A percentile compares a stretch with the other conserved stretches of the same genome.
Conservation (phyloP, 768 basidiomycete species). For the Mycena floridula region DNA sequence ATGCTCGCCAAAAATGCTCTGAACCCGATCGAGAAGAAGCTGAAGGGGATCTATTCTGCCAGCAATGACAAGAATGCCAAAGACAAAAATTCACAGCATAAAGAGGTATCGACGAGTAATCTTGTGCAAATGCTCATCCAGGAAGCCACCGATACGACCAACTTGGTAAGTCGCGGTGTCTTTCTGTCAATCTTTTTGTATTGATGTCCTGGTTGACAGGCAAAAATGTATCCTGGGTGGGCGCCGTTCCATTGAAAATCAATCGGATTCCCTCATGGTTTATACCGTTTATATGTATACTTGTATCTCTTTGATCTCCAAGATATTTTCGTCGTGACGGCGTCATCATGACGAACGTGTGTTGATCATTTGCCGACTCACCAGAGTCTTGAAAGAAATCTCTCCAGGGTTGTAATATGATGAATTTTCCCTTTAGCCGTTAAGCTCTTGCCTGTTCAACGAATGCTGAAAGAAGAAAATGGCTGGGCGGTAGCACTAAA, state of each 20-base stretch:
- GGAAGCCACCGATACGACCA: conserved; percentile 70
- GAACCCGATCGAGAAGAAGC: conserved; percentile 76
- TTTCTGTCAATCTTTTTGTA: conserved; percentile 6
- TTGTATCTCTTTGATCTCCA: too few species aligned
- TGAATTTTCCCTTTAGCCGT: too few species aligned
- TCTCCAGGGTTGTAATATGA: too few species aligned
- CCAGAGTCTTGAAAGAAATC: too few species aligned
- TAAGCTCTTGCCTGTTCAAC: too few species aligned
- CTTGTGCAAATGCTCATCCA: conserved; percentile 89
- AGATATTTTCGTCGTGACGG: too few species aligned
- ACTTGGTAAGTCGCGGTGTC: conserved; percentile 54
- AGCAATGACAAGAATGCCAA: conserved; percentile 36
- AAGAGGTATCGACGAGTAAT: conserved; percentile 69
- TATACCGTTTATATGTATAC: too few species aligned
- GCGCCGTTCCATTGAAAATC: conserved; percentile 72
- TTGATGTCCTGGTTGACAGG: conserved; percentile 40
- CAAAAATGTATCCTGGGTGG: conserved; percentile 91
- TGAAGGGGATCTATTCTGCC: conserved; percentile 63
- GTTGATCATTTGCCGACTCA: too few species aligned
- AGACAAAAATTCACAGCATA: conserved; percentile 43
- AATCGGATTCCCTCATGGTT: too few species aligned
- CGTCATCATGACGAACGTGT: too few species aligned
- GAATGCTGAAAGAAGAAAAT: too few species aligned
- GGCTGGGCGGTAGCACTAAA: too few species aligned
- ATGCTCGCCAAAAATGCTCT: conserved; percentile 72